Percentiles rank a stretch among this genome's conserved stretches.
These are phyloP conservation scores for Mortierella alpina DNA, from an alignment of 192 early-diverging fungal species.

Conservation along the genomic window DNA sequence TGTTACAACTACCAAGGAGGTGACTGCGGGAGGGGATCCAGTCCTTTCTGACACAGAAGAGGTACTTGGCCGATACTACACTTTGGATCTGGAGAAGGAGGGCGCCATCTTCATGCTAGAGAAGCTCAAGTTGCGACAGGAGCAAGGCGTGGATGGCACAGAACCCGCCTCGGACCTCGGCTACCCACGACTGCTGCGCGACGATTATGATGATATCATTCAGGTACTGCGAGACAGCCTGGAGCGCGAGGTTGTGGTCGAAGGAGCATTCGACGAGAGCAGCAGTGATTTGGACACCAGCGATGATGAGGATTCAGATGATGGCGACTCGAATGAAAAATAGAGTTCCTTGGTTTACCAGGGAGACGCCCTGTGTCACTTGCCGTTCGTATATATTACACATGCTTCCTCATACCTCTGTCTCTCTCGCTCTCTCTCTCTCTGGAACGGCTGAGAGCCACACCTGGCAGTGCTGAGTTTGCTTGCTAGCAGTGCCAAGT, in stretches of 20 bases:
- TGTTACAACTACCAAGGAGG: conserved; percentile 15
- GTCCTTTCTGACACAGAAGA: conserved; percentile 41
- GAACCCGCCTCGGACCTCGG: background rate
- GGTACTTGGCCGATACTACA: conserved; percentile 42
- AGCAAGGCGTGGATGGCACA: background rate
- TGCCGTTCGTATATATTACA: background rate
- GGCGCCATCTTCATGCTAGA: conserved; percentile 40
- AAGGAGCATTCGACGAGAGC: conserved; percentile 4
- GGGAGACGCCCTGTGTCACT: background rate
- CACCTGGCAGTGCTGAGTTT: no score
- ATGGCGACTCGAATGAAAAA: conserved; percentile 8
- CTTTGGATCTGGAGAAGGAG: conserved; percentile 48
- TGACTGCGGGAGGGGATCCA: background rate
- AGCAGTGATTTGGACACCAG: conserved; percentile 9
- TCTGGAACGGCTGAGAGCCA: background rate
- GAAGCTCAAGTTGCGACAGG: conserved; percentile 22
- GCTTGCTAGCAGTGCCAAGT: no score
- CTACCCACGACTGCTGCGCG: background rate
- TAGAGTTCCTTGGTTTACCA: background rate
- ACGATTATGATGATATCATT: conserved; percentile 37
- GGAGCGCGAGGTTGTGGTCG: conserved; percentile 42
- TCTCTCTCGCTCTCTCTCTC: background rate
- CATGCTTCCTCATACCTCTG: background rate
- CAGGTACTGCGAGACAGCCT: conserved; percentile 32
- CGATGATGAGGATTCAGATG: conserved; percentile 18